Percentiles rank a stretch among this genome's conserved stretches.
Conservation (phyloP, 805 yeast genomes). For the Scheffersomyces amazonensis region DNA sequence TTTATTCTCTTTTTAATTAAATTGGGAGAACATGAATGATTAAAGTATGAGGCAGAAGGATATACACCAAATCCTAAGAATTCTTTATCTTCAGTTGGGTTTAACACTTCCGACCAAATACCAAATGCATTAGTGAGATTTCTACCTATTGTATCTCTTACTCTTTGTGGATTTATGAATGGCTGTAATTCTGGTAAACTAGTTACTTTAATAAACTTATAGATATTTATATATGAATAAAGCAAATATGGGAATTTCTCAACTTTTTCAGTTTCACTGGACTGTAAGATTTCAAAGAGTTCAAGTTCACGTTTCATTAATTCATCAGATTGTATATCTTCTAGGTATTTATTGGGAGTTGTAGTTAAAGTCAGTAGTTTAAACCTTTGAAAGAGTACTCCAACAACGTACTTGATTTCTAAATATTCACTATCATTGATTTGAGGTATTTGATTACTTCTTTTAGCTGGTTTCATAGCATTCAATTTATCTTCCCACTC, state of each 20-base stretch:
- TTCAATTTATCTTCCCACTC: slow-evolving; percentile 34
- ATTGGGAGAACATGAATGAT: slow-evolving; percentile 65
- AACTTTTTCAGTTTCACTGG: slow-evolving; percentile 49
- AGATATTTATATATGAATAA: slow-evolving; percentile 45
- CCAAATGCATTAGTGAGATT: slow-evolving; percentile 72
- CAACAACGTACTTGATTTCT: slow-evolving; percentile 47
- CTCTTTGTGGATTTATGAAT: slow-evolving; percentile 30
- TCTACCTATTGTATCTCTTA: slow-evolving; percentile 52
- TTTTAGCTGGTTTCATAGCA: slow-evolving; percentile 34
- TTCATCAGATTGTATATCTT: background rate
- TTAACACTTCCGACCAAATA: slow-evolving; percentile 49
- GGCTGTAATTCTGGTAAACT: slow-evolving; percentile 33
- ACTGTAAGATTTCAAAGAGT: slow-evolving; percentile 44
- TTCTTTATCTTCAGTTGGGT: slow-evolving; percentile 44
- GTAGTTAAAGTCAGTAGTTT: slow-evolving; percentile 9
- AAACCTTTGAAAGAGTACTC: slow-evolving; percentile 29
- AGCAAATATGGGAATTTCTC: slow-evolving; percentile 45
- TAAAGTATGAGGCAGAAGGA: slow-evolving; percentile 65
- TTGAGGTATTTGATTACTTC: slow-evolving; percentile 34
- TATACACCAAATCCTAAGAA: slow-evolving; percentile 59
- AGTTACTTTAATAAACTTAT: slow-evolving; percentile 43
- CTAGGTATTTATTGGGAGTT: background rate
- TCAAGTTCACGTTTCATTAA: slow-evolving; percentile 15
- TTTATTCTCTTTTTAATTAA: slow-evolving; percentile 42
- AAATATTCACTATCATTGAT: slow-evolving; percentile 54